A percentile compares a stretch with the other conserved stretches of the same genome.
Evolutionary conservation across 768 basidiomycete genomes (phyloP).

Genomic region (Boletus rubescentipes): DNA sequence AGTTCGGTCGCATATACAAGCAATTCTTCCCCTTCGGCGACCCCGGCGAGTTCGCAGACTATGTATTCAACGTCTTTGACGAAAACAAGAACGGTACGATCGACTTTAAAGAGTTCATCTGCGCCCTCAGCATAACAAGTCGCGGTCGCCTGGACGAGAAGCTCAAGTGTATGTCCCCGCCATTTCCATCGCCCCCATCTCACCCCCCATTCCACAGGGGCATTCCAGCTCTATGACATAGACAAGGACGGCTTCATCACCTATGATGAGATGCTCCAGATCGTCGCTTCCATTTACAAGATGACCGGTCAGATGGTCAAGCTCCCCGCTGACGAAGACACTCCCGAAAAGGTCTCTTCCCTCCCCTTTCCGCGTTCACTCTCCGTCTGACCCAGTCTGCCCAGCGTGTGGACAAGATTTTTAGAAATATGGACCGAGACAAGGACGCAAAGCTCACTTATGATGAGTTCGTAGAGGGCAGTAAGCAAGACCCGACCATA

Average conservation of each 20-base stretch:
- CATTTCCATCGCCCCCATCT: conserved; percentile 13
- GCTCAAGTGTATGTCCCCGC: conserved; percentile 77
- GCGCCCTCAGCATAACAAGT: conserved; percentile 92
- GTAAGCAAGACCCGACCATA: conserved; percentile 98
- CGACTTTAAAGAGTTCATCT: conserved; percentile 99
- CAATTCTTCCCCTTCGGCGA: conserved; percentile 99
- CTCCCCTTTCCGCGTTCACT: not conserved
- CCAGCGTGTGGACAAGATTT: conserved; percentile 98
- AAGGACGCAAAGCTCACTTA: conserved; percentile 92
- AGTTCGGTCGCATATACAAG: conserved; percentile 97
- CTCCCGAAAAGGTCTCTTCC: conserved; percentile 87
- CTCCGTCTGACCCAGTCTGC: conserved; percentile 13
- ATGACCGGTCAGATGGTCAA: conserved; percentile 99
- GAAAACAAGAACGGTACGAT: conserved; percentile 95
- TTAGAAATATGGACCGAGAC: conserved; percentile 95
- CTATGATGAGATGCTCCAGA: conserved; percentile 98
- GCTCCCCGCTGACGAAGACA: conserved; percentile 97
- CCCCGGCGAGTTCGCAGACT: conserved; percentile 93
- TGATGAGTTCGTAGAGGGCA: conserved; percentile 97
- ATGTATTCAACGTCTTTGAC: conserved; percentile 98
- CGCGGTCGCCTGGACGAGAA: conserved; percentile 95
- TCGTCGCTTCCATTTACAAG: conserved; percentile 98
- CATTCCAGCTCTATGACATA: conserved; percentile 98
- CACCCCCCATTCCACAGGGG: conserved; percentile 63
- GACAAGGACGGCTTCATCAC: conserved; percentile 98